Conservation (phyloP, 176 grass and related monocot genomes). For the Elymus sibiricus region DNA sequence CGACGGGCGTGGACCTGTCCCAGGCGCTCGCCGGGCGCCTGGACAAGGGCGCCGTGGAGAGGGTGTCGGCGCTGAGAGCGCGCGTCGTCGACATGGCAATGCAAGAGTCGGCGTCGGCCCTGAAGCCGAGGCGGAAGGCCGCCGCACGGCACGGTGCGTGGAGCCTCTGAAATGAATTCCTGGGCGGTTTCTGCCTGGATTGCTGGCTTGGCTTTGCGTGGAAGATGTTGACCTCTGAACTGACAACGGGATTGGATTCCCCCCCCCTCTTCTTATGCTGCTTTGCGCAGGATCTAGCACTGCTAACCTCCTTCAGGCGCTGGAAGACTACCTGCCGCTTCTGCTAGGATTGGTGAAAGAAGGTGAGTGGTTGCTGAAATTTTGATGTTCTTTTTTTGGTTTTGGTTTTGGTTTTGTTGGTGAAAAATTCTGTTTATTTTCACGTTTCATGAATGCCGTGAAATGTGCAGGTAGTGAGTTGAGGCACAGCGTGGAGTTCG, state of each 20-base stretch:
- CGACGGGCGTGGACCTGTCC: constrained; percentile 56
- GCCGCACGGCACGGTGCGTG: constrained; percentile 71
- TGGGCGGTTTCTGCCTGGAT: neutral
- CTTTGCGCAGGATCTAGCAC: constrained; percentile 49
- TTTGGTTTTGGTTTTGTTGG: neutral
- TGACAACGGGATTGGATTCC: neutral
- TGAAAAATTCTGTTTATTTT: neutral
- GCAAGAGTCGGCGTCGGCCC: constrained; percentile 57
- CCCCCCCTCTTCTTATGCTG: neutral
- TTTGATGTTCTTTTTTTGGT: neutral
- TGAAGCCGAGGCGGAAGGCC: constrained; percentile 55
- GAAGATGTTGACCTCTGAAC: constrained; percentile 12
- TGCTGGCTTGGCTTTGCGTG: neutral
- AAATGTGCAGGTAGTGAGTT: constrained; percentile 45
- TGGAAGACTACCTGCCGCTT: constrained; percentile 76
- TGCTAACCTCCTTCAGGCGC: constrained; percentile 61
- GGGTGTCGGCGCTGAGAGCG: constrained; percentile 53
- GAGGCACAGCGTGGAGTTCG: constrained; percentile 61
- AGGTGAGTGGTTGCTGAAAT: constrained; percentile 35
- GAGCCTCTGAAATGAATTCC: constrained; percentile 10
- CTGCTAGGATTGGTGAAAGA: constrained; percentile 78
- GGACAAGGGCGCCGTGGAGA: constrained; percentile 39
- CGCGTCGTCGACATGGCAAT: constrained; percentile 72
- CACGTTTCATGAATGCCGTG: neutral
- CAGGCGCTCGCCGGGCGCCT: constrained; percentile 47